Base-by-base conservation (phyloP, 495 filamentous ascomycete genomes). In the Clavariopsis aquatica region DNA sequence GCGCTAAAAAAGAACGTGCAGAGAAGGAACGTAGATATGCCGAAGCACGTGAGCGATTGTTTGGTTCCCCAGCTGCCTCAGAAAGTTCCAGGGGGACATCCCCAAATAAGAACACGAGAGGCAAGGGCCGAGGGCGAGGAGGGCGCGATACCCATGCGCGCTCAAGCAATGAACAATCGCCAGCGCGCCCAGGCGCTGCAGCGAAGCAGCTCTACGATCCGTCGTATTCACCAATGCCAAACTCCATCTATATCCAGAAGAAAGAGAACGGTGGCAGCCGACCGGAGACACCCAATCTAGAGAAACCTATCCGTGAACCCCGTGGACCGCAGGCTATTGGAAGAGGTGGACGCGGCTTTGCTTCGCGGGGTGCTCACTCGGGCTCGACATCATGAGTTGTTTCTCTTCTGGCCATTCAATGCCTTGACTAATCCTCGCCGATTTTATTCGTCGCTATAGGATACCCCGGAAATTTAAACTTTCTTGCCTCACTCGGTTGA, bases 21-120 rank as follows among this genome's bases (percentile, higher is more conserved):
- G 92, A 96, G 76, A 96, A 92, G 79, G 87, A 93, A 77, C 86
- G 86, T 52, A 89, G 87, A 52, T 96, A 96, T 72, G 87, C 93
- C 56, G 92, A 96, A 76, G 89, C 83, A 1, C 82, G 92, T 13
- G 89, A 92, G 69, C 85, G 87, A 72, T 82, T 96, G n/a, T 92
- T 96, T 74, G 91, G 91, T 23, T 82, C 79, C 8, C 76, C 82
- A 10, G 80, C 78, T 6, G 72, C 81, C 15, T 81, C 80, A 6
- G 81, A 79, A 12, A 79, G 86, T 8, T 81, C 82, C 45, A 83
- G 86, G 0, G 84, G 87, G 15, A 79, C 82, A 0, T 90, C 88
- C 10, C 87, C 88, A 10, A 69, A 54, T 34, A 60, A 66, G 56
- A 41, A 47, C 17, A 43, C 51, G 5, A 64, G 73, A 60, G 72